Percentiles rank a stretch among this genome's conserved stretches.
phyloP scores from a whole-genome alignment of 768 basidiomycete species.

The Lentinula sp. region DNA sequence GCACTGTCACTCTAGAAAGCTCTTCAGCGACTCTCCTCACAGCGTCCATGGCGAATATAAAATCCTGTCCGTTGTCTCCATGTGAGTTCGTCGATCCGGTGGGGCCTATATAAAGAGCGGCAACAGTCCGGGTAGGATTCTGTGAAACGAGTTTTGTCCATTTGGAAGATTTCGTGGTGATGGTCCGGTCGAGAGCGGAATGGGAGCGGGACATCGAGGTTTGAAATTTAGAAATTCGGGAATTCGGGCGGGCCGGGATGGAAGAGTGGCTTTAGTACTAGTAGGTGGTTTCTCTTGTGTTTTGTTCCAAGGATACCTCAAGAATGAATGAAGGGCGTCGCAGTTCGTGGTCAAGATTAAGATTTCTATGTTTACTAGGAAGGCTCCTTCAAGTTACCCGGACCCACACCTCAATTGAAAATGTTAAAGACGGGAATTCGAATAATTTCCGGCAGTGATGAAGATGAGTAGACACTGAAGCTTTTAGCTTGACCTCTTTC shows the following conservation, averaged over 20 bases:
- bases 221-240: background rate
- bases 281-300: too few relatives aligned
- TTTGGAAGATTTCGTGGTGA: background rate
- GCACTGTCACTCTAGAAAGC: background rate
- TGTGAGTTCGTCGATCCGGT: background rate
- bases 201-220: background rate
- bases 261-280: too few relatives aligned
- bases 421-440: too few relatives aligned
- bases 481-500: too few relatives aligned
- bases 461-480: too few relatives aligned
- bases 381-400: too few relatives aligned
- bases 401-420: too few relatives aligned
- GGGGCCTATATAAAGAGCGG: background rate
- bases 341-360: too few relatives aligned
- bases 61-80: background rate
- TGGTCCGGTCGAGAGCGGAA: background rate
- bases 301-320: too few relatives aligned
- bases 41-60: slow-evolving; percentile 2
- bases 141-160: background rate
- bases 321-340: too few relatives aligned
- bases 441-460: too few relatives aligned
- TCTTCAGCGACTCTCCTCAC: background rate
- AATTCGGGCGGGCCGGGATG: background rate
- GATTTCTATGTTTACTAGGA: too few relatives aligned
- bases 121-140: background rate